A percentile compares a stretch with the other conserved stretches of the same genome.
These are phyloP conservation scores for Auxenochlorella pyrenoidosa DNA, from an alignment of 139 green algal genomes.

Conservation along the genomic window DNA sequence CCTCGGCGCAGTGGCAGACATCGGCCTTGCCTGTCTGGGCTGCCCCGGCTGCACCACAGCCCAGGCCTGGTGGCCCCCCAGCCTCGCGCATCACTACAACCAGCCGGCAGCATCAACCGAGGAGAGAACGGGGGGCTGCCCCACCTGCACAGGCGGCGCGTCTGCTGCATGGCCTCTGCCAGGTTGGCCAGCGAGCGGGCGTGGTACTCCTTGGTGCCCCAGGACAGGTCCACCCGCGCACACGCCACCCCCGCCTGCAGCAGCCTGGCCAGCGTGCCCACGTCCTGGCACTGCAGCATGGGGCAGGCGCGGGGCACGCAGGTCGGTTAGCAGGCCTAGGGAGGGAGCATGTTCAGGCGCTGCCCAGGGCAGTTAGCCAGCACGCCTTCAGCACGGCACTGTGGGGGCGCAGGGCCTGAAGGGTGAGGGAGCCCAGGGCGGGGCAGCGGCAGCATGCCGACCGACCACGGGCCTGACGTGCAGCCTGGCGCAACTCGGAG, in stretches of 20 bases:
- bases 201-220: conserved; percentile 72
- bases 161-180: conserved; percentile 65
- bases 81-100: too few species aligned
- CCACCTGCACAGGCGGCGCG: conserved; percentile 53
- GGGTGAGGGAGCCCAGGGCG: too few species aligned
- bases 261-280: conserved; percentile 69
- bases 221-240: conserved; percentile 83
- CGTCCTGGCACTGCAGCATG: conserved; percentile 44
- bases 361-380: conserved; percentile 69
- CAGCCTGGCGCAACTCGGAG: too few species aligned
- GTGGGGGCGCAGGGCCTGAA: neutral
- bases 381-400: conserved; percentile 58
- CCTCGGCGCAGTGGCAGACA: too few species aligned
- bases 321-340: conserved; percentile 70
- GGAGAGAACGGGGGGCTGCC: too few species aligned
- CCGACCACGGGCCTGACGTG: too few species aligned
- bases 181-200: conserved; percentile 80
- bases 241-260: conserved; percentile 76
- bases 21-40: neutral
- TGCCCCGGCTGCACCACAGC: too few species aligned
- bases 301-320: too few species aligned
- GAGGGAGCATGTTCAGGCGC: conserved; percentile 81
- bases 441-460: too few species aligned
- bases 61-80: too few species aligned
- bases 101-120: too few species aligned